Conservation (phyloP, 2,329 filamentous ascomycete species). For the Exophiala sp. region DNA sequence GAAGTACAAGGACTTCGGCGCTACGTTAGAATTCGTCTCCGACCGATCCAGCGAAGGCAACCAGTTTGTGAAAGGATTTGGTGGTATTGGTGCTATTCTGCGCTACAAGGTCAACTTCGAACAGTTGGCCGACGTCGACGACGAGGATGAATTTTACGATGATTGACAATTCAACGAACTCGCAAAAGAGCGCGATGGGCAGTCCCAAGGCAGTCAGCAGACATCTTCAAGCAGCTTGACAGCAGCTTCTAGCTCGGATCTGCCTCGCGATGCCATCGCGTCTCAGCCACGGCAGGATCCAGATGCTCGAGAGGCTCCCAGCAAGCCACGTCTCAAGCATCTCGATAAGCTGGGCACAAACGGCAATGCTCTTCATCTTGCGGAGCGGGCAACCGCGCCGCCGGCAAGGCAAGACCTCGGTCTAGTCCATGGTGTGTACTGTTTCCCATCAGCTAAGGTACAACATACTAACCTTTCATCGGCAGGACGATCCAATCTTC, state of each 20-base stretch:
- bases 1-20: constrained; percentile 96
- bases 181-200: constrained; percentile 63
- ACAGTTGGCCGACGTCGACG: constrained; percentile 82
- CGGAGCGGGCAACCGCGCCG: constrained; percentile 24
- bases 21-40: constrained; percentile 91
- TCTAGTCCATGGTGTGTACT: constrained; percentile 27
- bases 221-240: constrained; percentile 5
- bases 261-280: constrained; percentile 23
- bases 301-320: neutral
- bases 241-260: constrained; percentile 32
- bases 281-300: constrained; percentile 7
- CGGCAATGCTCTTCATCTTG: constrained; percentile 1
- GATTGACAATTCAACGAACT: constrained; percentile 39
- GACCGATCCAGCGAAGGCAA: constrained; percentile 97
- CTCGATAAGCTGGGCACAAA: constrained; percentile 4
- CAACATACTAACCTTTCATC: neutral
- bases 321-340: constrained; percentile 15
- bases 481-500: constrained; percentile 27
- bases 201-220: constrained; percentile 51
- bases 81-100: constrained; percentile 93
- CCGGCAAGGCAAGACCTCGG: constrained; percentile 26
- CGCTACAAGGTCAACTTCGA: constrained; percentile 99
- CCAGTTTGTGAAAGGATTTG: constrained; percentile 99
- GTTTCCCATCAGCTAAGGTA: neutral
- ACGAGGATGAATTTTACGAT: constrained; percentile 85